These are phyloP conservation scores for Diplocarpon mali DNA, from an alignment of 2,329 filamentous ascomycete genomes.

Conservation along the genomic window DNA sequence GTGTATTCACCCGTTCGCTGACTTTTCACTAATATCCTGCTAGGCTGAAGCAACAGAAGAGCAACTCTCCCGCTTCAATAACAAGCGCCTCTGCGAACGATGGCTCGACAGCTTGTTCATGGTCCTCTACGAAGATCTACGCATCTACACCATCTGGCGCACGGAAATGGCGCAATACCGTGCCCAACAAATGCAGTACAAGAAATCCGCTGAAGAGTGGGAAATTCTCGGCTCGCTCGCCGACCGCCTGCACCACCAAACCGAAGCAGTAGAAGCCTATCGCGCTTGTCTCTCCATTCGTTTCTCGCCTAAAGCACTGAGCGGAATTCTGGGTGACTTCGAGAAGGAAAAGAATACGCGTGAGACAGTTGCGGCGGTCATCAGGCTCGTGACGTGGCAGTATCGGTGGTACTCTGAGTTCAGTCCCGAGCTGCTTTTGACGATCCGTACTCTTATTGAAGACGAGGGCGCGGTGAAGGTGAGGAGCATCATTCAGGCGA, in stretches of 20 bases:
- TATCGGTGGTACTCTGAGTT: slow-evolving; percentile 99
- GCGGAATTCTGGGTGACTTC: slow-evolving; percentile 70
- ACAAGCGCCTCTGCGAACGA: slow-evolving; percentile 91
- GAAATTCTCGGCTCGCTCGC: slow-evolving; percentile 91
- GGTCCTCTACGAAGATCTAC: slow-evolving; percentile 95
- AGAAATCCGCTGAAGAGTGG: slow-evolving; percentile 96
- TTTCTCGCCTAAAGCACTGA: slow-evolving; percentile 88
- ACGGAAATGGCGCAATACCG: slow-evolving; percentile 95
- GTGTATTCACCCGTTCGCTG: slow-evolving; percentile 22
- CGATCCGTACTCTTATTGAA: slow-evolving; percentile 86
- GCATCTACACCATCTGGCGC: slow-evolving; percentile 98
- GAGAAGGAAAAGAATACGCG: slow-evolving; percentile 69
- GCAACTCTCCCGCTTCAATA: slow-evolving; percentile 82
- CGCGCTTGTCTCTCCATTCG: slow-evolving; percentile 75
- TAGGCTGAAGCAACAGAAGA: slow-evolving; percentile 55
- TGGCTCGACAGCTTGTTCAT: slow-evolving; percentile 99
- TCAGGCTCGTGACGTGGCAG: slow-evolving; percentile 91
- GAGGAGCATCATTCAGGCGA: slow-evolving; percentile 92
- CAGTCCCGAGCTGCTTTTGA: slow-evolving; percentile 78
- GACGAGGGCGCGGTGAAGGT: slow-evolving; percentile 97
- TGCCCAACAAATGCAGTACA: slow-evolving; percentile 88
- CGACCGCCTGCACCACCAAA: slow-evolving; percentile 80
- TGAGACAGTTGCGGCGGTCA: slow-evolving; percentile 74
- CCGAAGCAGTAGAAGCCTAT: slow-evolving; percentile 90
- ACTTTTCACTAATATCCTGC: slow-evolving; percentile 14